Evolutionary conservation across 345 rosid species (phyloP), one percentile per base, ranked within the genome.

Genomic region (Eutrema japonicum): DNA sequence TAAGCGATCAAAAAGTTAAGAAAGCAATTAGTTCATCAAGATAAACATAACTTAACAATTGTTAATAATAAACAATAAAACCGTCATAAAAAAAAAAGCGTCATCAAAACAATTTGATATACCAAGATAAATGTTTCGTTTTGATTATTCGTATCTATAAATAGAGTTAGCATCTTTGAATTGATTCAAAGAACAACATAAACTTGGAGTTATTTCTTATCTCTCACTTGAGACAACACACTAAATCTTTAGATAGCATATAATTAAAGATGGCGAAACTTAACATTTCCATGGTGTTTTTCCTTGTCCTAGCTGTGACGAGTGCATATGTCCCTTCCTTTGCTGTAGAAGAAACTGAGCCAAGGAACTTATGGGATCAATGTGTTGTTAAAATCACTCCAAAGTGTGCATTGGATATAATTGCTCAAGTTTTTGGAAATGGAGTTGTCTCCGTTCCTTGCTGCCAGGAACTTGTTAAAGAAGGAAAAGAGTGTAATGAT

Each of bases 341-440:
- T 58, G 14, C 51, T 29, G 22, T 27, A 7, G 42, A 30, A 30
- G 54, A 48, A 47, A 35, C 1, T 5, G 69, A 64, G 8, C 10
- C 33, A 18, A 35, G 16, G 14, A 35, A 37, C 2, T 16, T 64
- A 8, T 64, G 55, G 55, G 32, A 48, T 48, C 32, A 65, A 48
- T 65, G 56, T 65, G 45, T 65, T 11, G 56, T 49, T 13, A 18
- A 48, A 11, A 65, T 49, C 6, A 48, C 10, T 2, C 45, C 69
- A 16, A 64, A 48, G 10, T 51, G 60, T 64, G 56, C 45, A 47
- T 10, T 47, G 32, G 45, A 64, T 47, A 48, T 48, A 5, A 47
- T 18, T 18, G 22, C 22, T 18, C 22, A 18, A 18, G 22, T 18
- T 18, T 18, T 18, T 18, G 22, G 22, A 18, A 18, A 18, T 18